A percentile compares a stretch with the other conserved stretches of the same genome.
These are phyloP conservation scores for Rhodotorula kratochvilovae DNA, from an alignment of 768 basidiomycete genomes.

Conservation along the genomic window DNA sequence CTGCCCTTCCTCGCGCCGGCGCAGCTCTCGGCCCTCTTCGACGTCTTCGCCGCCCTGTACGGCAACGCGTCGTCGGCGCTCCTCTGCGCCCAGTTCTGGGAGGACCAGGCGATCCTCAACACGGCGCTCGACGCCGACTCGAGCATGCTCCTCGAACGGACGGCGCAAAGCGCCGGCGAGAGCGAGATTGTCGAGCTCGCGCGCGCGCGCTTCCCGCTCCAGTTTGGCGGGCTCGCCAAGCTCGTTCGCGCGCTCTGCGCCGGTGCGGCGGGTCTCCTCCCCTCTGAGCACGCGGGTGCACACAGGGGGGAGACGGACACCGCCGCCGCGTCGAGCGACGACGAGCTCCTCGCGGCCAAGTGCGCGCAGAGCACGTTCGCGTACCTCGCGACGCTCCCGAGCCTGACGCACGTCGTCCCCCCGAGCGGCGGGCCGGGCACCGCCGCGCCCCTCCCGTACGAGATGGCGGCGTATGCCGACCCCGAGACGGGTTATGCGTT, in stretches of 20 bases:
- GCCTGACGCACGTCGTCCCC: constrained; percentile 71
- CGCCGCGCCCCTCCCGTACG: constrained; percentile 20
- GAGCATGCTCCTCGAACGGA: neutral
- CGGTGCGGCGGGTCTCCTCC: constrained; percentile 11
- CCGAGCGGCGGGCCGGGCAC: constrained; percentile 26
- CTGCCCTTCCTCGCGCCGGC: constrained; percentile 43
- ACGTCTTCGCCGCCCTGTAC: constrained; percentile 75
- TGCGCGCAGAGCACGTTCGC: constrained; percentile 69
- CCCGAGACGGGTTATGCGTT: constrained; percentile 17
- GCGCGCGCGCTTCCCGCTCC: constrained; percentile 75
- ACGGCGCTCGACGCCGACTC: neutral
- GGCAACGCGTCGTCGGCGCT: constrained; percentile 57
- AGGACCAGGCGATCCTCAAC: constrained; percentile 55
- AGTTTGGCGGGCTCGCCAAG: constrained; percentile 63
- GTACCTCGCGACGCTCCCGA: constrained; percentile 66
- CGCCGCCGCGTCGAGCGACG: constrained; percentile 8
- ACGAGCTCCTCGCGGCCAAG: constrained; percentile 50
- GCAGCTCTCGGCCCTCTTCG: constrained; percentile 65
- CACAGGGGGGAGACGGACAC: neutral
- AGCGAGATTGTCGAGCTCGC: constrained; percentile 78
- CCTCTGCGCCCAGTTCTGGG: constrained; percentile 79
- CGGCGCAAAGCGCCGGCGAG: constrained; percentile 51
- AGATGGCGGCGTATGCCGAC: constrained; percentile 29
- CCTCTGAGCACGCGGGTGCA: constrained; percentile 48
- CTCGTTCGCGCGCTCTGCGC: constrained; percentile 68